Evolutionary conservation across 2,329 filamentous ascomycete genomes (phyloP).

Genomic region (Sclerotiophoma versabilis): DNA sequence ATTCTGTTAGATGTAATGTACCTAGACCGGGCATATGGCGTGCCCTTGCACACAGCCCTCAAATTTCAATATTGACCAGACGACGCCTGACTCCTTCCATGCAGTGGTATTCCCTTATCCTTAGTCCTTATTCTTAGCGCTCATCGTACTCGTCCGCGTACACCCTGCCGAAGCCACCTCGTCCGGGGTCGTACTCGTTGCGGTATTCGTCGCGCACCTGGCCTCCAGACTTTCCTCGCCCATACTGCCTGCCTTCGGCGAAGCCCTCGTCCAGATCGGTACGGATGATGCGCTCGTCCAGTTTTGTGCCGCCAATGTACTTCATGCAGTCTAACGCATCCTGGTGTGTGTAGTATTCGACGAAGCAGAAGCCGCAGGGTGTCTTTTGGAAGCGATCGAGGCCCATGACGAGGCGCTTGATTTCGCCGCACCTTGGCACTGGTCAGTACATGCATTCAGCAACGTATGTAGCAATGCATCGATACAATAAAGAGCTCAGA

Average conservation of each 20-base stretch:
- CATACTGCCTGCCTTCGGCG: slow-evolving; percentile 94
- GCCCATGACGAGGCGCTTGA: slow-evolving; percentile 97
- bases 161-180: slow-evolving; percentile 86
- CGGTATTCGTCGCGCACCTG: slow-evolving; percentile 98
- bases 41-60: slow-evolving; percentile 8
- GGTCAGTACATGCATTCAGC: neutral
- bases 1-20: slow-evolving; percentile 20
- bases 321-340: slow-evolving; percentile 98
- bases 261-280: slow-evolving; percentile 97
- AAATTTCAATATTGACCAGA: slow-evolving; percentile 8
- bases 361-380: slow-evolving; percentile 98
- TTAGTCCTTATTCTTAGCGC: slow-evolving; percentile 12
- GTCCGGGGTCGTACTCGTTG: slow-evolving; percentile 93
- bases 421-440: slow-evolving; percentile 73
- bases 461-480: slow-evolving; percentile 44
- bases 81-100: slow-evolving; percentile 30
- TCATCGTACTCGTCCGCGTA: slow-evolving; percentile 45
- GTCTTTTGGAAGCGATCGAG: slow-evolving; percentile 97
- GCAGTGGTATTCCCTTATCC: slow-evolving; percentile 16
- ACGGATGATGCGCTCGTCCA: slow-evolving; percentile 95
- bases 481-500: slow-evolving; percentile 50
- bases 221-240: slow-evolving; percentile 91
- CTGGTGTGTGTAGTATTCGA: slow-evolving; percentile 98
- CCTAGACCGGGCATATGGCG: slow-evolving; percentile 12
- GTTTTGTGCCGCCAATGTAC: slow-evolving; percentile 96